phyloP scores from a whole-genome alignment of 306 rosid species.

The apple (Malus domestica) region DNA sequence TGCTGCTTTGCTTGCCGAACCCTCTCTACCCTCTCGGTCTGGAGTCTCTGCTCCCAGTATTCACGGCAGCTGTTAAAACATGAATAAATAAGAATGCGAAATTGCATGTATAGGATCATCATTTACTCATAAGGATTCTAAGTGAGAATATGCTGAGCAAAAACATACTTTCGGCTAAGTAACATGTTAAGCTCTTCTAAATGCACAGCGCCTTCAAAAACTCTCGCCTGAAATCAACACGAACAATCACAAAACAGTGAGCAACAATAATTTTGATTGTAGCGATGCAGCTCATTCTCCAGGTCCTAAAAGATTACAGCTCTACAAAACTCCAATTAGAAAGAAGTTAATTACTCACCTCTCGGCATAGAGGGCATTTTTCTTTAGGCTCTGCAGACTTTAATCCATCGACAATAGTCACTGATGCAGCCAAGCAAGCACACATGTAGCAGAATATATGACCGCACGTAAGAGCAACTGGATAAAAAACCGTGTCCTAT shows the following conservation, averaged over 20 bases:
- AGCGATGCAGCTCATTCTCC: background rate
- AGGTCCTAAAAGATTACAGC: background rate
- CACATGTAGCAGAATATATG: slow-evolving; percentile 90
- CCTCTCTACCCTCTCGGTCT: slow-evolving; percentile 62
- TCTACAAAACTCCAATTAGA: background rate
- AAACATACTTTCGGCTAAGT: slow-evolving; percentile 50
- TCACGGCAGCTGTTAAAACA: slow-evolving; percentile 45
- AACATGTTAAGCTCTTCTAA: slow-evolving; percentile 68
- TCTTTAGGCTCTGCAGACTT: slow-evolving; percentile 45
- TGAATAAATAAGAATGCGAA: background rate
- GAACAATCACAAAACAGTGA: background rate
- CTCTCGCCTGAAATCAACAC: slow-evolving; percentile 43
- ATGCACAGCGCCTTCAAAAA: slow-evolving; percentile 57
- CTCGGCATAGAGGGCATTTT: slow-evolving; percentile 88
- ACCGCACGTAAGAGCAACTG: slow-evolving; percentile 84
- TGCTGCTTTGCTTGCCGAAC: slow-evolving; percentile 70
- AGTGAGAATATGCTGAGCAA: background rate
- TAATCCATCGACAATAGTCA: slow-evolving; percentile 65
- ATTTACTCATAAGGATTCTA: background rate
- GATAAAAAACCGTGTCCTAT: slow-evolving; percentile 93
- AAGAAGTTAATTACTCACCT: slow-evolving; percentile 32
- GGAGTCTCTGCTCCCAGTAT: slow-evolving; percentile 72
- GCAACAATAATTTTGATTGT: background rate
- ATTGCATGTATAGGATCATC: background rate
- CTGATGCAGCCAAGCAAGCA: slow-evolving; percentile 87